phyloP scores from a whole-genome alignment of 2,329 filamentous ascomycete genomes.

The Pseudohalonectria lignicola region DNA sequence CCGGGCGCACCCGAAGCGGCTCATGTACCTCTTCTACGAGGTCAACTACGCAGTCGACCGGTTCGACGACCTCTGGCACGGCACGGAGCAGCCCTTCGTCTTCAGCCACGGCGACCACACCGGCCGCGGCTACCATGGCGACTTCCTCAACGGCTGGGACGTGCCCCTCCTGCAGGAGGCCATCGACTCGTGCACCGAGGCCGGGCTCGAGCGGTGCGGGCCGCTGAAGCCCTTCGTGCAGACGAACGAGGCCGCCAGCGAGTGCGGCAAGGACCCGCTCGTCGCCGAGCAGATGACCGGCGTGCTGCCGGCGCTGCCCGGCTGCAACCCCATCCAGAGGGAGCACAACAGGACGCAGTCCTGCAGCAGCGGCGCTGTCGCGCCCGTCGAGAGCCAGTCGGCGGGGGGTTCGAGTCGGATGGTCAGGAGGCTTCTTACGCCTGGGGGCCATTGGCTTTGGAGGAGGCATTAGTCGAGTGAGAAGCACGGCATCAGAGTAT shows the following conservation, averaged over 20 bases:
- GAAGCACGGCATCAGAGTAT: too few species aligned
- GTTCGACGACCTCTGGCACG: constrained; percentile 34
- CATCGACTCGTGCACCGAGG: constrained; percentile 14
- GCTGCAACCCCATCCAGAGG: constrained; percentile 11
- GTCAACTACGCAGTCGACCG: constrained; percentile 41
- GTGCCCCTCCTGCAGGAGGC: constrained; percentile 33
- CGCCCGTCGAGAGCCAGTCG: too few species aligned
- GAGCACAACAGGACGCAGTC: too few species aligned
- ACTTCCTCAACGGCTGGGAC: constrained; percentile 53
- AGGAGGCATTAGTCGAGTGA: too few species aligned
- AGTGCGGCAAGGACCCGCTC: constrained; percentile 1
- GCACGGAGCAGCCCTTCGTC: constrained; percentile 33
- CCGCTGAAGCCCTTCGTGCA: not conserved
- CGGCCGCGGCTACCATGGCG: constrained; percentile 44
- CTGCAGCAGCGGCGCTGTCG: too few species aligned
- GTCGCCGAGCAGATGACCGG: not conserved
- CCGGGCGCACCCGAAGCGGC: constrained; percentile 35
- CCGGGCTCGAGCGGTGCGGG: not conserved
- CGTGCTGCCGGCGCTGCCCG: not conserved
- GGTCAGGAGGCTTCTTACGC: too few species aligned
- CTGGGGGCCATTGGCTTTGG: too few species aligned
- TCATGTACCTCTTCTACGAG: constrained; percentile 50
- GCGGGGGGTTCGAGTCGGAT: too few species aligned
- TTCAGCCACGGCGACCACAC: constrained; percentile 30
- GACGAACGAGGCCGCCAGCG: not conserved